Percentiles rank a stretch among this genome's conserved stretches.
Evolutionary conservation across 805 yeast species (phyloP).

Genomic region (Candida morakotiae): DNA sequence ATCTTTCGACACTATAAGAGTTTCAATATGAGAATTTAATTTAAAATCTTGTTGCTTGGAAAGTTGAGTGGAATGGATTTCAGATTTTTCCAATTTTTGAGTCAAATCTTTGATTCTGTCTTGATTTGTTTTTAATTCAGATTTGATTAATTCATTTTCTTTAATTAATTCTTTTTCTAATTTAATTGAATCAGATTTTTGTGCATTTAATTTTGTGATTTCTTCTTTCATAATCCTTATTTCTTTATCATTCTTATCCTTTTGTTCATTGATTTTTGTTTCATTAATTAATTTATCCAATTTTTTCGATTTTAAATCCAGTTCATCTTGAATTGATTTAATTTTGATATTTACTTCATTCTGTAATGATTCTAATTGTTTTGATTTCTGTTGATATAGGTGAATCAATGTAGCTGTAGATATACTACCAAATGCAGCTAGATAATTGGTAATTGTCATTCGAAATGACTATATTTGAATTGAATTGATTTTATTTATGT

Average conservation of each 20-base stretch:
- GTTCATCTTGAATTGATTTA: conserved; percentile 3
- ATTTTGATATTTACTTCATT: neutral
- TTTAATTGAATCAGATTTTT: neutral
- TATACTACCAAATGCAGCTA: conserved; percentile 7
- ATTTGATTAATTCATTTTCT: neutral
- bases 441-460: conserved; percentile 3
- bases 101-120: neutral
- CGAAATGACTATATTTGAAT: neutral
- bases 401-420: conserved; percentile 6
- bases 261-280: neutral
- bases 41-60: conserved; percentile 18
- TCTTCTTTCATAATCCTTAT: neutral
- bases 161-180: neutral
- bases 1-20: conserved; percentile 19
- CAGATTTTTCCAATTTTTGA: neutral
- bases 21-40: conserved; percentile 22
- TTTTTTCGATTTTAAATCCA: conserved; percentile 7
- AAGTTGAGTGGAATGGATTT: neutral
- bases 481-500: too few relatives aligned
- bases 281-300: conserved; percentile 7
- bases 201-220: neutral
- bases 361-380: conserved; percentile 1
- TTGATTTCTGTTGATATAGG: conserved; percentile 1
- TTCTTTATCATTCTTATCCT: neutral
- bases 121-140: neutral